Percentiles rank a stretch among this genome's conserved stretches.
These are phyloP conservation scores for Plasmodium fragile DNA, from an alignment of 169 alveolate genomes.

Conservation along the genomic window DNA sequence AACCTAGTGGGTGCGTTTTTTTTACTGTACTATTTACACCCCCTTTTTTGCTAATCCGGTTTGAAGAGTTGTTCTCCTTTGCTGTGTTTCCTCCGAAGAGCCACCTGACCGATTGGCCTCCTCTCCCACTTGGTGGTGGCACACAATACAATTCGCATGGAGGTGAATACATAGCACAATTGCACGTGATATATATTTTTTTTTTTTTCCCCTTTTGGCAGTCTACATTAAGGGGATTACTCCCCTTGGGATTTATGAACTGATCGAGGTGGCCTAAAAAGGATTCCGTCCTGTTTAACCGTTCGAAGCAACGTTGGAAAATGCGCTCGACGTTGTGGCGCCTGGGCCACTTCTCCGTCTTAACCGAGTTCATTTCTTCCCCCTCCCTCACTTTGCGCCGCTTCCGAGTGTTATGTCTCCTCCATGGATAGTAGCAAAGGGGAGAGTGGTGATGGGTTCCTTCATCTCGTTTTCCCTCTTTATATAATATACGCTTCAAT, in stretches of 20 bases:
- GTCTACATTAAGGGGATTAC: not conserved
- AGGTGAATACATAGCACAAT: not conserved
- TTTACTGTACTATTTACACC: not conserved
- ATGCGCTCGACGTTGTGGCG: not conserved
- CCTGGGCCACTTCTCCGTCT: not conserved
- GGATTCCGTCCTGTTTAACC: not conserved
- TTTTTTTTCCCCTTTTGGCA: not conserved
- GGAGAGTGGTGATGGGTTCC: not conserved
- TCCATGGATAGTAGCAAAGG: not conserved
- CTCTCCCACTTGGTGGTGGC: not conserved
- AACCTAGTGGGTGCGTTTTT: not conserved
- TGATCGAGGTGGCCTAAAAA: not conserved
- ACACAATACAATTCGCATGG: not conserved
- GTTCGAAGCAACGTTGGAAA: not conserved
- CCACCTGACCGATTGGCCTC: not conserved
- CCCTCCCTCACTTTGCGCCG: not conserved
- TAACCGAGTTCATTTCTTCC: not conserved
- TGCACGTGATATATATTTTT: not conserved
- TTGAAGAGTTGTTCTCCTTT: not conserved
- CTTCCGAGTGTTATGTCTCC: not conserved
- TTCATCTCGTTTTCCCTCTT: not conserved
- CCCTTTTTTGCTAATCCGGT: not conserved
- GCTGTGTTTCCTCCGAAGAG: not conserved
- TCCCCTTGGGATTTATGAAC: not conserved
- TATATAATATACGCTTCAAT: not conserved